These are phyloP conservation scores for Dalbergia cultrata DNA, from an alignment of 306 rosid genomes.

Conservation along the genomic window DNA sequence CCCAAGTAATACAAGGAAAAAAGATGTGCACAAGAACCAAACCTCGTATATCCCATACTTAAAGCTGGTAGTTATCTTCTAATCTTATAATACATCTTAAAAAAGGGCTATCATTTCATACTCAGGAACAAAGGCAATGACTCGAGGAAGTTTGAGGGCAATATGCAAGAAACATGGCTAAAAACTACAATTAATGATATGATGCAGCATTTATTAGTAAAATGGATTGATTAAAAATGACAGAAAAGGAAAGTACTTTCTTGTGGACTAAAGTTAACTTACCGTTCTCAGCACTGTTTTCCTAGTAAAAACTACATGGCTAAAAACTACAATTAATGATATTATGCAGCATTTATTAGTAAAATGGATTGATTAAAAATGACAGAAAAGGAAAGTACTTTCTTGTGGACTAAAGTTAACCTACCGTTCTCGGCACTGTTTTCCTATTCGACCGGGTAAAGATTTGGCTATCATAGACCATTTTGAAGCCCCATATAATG, in stretches of 20 bases:
- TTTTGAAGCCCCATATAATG: slow-evolving; percentile 78
- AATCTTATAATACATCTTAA: background rate
- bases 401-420: slow-evolving; percentile 34
- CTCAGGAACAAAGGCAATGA: background rate
- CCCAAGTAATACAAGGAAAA: slow-evolving; percentile 1
- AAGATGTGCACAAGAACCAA: background rate
- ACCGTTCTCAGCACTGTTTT: slow-evolving; percentile 69
- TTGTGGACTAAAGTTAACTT: slow-evolving; percentile 37
- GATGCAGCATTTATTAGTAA: too few species aligned
- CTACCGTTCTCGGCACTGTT: slow-evolving; percentile 68
- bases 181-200: background rate
- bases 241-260: slow-evolving; percentile 9
- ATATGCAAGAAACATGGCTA: slow-evolving; percentile 17
- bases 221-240: slow-evolving; percentile 5
- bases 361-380: slow-evolving; percentile 4
- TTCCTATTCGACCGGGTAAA: slow-evolving; percentile 70
- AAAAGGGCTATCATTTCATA: background rate
- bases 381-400: slow-evolving; percentile 11
- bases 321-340: background rate
- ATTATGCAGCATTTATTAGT: too few species aligned
- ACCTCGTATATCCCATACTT: background rate
- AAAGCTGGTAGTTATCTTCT: slow-evolving; percentile 20
- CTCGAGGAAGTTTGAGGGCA: slow-evolving; percentile 13
- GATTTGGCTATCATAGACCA: slow-evolving; percentile 59
- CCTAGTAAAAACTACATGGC: slow-evolving; percentile 54